Evolutionary conservation across 148 eudicot genomes (phyloP).

Genomic region (Dysphania ambrosioides): DNA sequence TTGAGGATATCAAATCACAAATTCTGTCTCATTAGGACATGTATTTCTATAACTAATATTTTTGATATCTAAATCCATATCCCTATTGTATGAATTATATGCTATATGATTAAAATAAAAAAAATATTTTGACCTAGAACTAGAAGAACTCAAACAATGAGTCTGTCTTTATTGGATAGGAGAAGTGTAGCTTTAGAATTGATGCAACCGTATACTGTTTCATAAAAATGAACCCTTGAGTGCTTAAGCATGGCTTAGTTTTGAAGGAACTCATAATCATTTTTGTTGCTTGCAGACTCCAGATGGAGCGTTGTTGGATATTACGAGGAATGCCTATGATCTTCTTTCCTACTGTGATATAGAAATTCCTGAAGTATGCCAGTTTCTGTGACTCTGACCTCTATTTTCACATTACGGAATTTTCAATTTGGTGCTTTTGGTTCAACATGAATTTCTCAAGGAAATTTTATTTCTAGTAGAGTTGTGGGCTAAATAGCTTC

Average conservation of each 20-base stretch:
- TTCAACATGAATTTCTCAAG: neutral
- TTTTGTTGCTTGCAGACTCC: constrained; percentile 73
- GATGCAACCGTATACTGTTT: neutral
- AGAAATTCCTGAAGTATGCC: constrained; percentile 63
- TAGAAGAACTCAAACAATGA: neutral
- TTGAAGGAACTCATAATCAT: constrained; percentile 10
- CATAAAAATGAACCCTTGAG: neutral
- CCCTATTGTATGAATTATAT: neutral
- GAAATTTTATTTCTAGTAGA: neutral
- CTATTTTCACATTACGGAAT: neutral
- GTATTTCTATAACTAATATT: neutral
- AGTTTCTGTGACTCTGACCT: constrained; percentile 4
- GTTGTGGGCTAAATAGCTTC: neutral
- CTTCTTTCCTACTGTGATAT: constrained; percentile 70
- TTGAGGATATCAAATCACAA: neutral
- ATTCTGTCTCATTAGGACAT: neutral
- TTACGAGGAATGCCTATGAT: constrained; percentile 84
- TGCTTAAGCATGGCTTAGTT: neutral
- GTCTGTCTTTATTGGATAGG: neutral
- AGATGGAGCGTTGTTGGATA: constrained; percentile 90
- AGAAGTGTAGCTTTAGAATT: neutral
- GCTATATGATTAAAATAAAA: neutral
- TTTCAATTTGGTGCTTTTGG: constrained; percentile 4
- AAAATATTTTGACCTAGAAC: neutral
- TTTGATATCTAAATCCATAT: too few relatives aligned